Percentiles rank a stretch among this genome's conserved stretches.
Conservation (phyloP, 106 monocot species). For the Dendrobium catenatum region DNA sequence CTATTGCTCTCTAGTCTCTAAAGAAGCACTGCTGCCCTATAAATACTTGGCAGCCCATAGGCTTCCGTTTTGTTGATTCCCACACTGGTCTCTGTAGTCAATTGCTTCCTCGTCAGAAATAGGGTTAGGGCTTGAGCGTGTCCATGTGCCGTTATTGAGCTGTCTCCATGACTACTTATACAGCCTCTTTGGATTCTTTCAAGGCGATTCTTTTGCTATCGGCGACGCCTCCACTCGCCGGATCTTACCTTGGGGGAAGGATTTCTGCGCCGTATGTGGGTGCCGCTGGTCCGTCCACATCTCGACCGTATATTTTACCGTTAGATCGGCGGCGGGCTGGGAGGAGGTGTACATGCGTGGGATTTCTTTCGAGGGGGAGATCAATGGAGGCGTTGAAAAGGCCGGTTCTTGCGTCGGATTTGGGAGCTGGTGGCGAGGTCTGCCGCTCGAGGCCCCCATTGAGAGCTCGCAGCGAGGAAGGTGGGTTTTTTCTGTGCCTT, state of each 20-base stretch:
- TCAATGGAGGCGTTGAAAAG: slow-evolving; percentile 11
- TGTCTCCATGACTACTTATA: slow-evolving; percentile 3
- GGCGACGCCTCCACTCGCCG: background rate
- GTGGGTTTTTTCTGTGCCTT: slow-evolving; percentile 15
- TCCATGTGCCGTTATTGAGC: slow-evolving; percentile 1
- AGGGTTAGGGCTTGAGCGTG: background rate
- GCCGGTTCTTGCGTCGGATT: slow-evolving; percentile 35
- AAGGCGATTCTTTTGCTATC: slow-evolving; percentile 10
- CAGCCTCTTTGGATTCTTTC: slow-evolving; percentile 6
- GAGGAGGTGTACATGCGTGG: slow-evolving; percentile 10
- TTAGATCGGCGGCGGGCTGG: slow-evolving; percentile 5
- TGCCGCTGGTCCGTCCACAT: slow-evolving; percentile 6
- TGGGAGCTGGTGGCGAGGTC: slow-evolving; percentile 34
- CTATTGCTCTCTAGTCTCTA: background rate
- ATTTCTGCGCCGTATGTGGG: background rate
- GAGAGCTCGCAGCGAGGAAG: slow-evolving; percentile 45
- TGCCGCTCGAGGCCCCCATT: slow-evolving; percentile 21
- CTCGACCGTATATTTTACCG: background rate
- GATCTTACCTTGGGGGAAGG: background rate
- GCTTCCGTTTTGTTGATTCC: background rate
- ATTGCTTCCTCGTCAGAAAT: background rate
- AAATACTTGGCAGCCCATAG: background rate
- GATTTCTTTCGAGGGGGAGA: slow-evolving; percentile 2
- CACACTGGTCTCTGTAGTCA: background rate
- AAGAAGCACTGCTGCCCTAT: background rate